Conservation (phyloP, 495 filamentous ascomycete species). For the Stereocaulon alpinum region DNA sequence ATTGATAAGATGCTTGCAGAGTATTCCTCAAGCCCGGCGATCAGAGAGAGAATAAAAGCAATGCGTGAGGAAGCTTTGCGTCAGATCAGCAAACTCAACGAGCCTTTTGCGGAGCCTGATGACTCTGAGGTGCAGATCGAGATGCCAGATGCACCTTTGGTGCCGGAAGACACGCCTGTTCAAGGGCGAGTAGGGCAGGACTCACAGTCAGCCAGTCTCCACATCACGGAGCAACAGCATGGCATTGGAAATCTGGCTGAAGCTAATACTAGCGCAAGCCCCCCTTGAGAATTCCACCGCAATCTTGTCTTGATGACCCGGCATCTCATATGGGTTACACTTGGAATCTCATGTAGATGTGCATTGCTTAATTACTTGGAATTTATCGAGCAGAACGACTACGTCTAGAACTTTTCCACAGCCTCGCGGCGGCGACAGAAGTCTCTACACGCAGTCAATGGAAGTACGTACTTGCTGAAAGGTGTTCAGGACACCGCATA, state of each 20-base stretch:
- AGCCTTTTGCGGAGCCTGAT: background rate
- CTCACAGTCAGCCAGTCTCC: background rate
- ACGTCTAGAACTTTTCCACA: no score
- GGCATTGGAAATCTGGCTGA: background rate
- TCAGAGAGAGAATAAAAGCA: slow-evolving; percentile 25
- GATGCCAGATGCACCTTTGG: background rate
- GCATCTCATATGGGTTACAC: no score
- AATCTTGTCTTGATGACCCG: no score
- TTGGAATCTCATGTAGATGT: no score
- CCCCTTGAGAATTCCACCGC: no score
- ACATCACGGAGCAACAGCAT: background rate
- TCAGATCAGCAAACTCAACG: slow-evolving; percentile 12
- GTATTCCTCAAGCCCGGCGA: slow-evolving; percentile 40
- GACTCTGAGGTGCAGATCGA: background rate
- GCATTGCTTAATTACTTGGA: no score
- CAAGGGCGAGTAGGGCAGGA: background rate
- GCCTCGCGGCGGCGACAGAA: no score
- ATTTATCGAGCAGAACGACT: no score
- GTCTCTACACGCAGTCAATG: no score
- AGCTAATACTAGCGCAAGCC: background rate
- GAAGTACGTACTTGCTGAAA: no score
- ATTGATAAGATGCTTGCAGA: slow-evolving; percentile 59
- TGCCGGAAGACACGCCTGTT: background rate
- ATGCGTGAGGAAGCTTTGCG: slow-evolving; percentile 17
- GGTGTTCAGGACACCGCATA: no score